These are phyloP conservation scores for Penicillium paxilli DNA, from an alignment of 495 filamentous ascomycete species.

Conservation along the genomic window DNA sequence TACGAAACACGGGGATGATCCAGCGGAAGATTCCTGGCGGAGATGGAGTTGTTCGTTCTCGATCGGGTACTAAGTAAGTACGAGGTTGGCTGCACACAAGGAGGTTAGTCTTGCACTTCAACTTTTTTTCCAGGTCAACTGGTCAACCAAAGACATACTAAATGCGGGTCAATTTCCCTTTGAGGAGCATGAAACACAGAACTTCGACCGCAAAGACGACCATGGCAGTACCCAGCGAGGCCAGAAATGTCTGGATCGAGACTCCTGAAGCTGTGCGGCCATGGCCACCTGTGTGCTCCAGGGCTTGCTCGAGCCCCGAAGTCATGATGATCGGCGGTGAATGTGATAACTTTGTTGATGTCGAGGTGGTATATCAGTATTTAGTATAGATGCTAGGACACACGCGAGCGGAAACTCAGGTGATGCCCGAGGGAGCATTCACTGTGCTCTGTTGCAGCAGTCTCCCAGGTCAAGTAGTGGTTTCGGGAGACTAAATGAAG, in stretches of 20 bases:
- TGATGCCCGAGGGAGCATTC: neutral
- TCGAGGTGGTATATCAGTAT: neutral
- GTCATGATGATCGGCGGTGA: conserved; percentile 21
- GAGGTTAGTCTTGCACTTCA: neutral
- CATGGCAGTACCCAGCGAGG: conserved; percentile 71
- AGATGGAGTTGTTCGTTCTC: conserved; percentile 74
- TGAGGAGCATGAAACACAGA: conserved; percentile 72
- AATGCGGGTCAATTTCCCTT: conserved; percentile 77
- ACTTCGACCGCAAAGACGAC: conserved; percentile 78
- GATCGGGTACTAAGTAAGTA: conserved; percentile 88
- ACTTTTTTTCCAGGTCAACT: conserved; percentile 1
- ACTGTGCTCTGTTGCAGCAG: conserved; percentile 1
- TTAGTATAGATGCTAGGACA: neutral
- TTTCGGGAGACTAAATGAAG: neutral
- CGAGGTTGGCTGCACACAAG: conserved; percentile 64
- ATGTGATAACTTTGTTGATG: no score
- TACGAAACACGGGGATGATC: conserved; percentile 70
- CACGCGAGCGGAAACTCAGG: neutral
- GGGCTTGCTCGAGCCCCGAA: conserved; percentile 33
- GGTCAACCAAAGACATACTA: conserved; percentile 58
- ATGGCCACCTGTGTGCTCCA: conserved; percentile 39
- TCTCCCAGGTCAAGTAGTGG: neutral
- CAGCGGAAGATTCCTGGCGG: conserved; percentile 69
- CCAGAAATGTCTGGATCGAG: conserved; percentile 61
- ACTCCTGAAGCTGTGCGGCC: conserved; percentile 49